Evolutionary conservation across 73 alveolate genomes (phyloP), one percentile per base, ranked within the genome.

Genomic region (Urostyla sp.): DNA sequence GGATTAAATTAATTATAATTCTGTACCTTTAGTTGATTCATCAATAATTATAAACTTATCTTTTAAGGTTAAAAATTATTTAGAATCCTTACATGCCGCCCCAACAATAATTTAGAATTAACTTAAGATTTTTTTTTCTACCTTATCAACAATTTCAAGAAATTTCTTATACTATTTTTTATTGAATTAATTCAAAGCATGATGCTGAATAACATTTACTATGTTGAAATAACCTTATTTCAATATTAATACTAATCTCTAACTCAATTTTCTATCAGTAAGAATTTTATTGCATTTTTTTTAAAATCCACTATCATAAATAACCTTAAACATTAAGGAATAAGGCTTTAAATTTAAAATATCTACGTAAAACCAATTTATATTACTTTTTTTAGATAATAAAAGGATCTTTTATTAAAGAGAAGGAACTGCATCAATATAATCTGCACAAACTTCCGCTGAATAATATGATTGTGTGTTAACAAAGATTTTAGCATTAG

Each of bases 391-490:
- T 35, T n/a, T n/a, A n/a, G 76, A 32, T 4, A 35, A 32, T 10
- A 59, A 32, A 3, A 59, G 32, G 27, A 11, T 35, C 7, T 59
- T 59, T 3, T 31, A 15, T 4, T 7, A 35, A 3, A 59, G 13
- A 3, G 21, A 2, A 11, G 52, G 35, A 32, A 59, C 20, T 2
- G 5, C 18, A 18, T 31, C 6, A 4, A 59, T 5, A 35, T 55
- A 35, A n/a, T 59, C 76, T 5, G 76, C 76, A 59, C 32, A 35
- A 11, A 59, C 28, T 18, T 59, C 76, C 15, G 76, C 76, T 15
- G 76, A 52, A 6, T 52, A 6, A 32, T 59, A 35, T 11, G 76
- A 59, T 24, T 52, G 76, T 6, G 76, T 55, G 30, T 55, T 35
- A 13, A 59, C 37, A 7, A 59, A 15, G 2, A 59, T 59, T 6